Evolutionary conservation across 768 basidiomycete species (phyloP), one percentile per base, ranked within the genome.

Genomic region (Amanita inopinata): DNA sequence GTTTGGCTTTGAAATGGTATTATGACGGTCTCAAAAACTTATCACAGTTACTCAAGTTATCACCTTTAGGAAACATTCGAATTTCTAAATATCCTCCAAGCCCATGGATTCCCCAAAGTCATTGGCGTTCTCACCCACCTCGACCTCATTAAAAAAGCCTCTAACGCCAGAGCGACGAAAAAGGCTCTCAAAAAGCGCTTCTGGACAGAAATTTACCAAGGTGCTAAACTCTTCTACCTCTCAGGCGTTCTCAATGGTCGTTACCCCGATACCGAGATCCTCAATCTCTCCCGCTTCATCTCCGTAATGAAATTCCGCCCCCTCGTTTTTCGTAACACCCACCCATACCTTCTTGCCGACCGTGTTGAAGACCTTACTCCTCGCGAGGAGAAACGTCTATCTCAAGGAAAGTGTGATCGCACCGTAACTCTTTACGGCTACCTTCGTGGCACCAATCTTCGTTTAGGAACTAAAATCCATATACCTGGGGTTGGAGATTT

Each of bases 201-300:
- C 67, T 99, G 96, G 96, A 90, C 93, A 0, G 96, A 99, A 62
- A 98, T 99, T 9, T 98, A 98, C 60, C 87, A 92, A 54, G 96
- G 96, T 38, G 94, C 96, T 22, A 99, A 99, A 60, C 78, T 99
- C 5, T 98, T 97, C 65, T 97, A 96, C 60, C 80, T 98, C 38
- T 92, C 89, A 2, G 96, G 94, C 12, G 89, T 97, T 23, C 74
- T 98, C 53, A 97, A 98, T 53, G 96, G 96, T 14, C 87, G 93
- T 30, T 97, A 98, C 60, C 93, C 96, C 22, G 96, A 99, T 61
- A 80, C 78, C 14, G 96, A 99, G 65, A 92, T 97, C 52, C 76
- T 92, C 54, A 96, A 98, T 58, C 82, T 99, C 46, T 85, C 85
- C 17, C 84, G 94, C 30, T 99, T 98, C 71, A 87, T 99, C 53